Evolutionary conservation across 2,329 filamentous ascomycete species (phyloP).

Genomic region (Penicillium sclerotigenum): DNA sequence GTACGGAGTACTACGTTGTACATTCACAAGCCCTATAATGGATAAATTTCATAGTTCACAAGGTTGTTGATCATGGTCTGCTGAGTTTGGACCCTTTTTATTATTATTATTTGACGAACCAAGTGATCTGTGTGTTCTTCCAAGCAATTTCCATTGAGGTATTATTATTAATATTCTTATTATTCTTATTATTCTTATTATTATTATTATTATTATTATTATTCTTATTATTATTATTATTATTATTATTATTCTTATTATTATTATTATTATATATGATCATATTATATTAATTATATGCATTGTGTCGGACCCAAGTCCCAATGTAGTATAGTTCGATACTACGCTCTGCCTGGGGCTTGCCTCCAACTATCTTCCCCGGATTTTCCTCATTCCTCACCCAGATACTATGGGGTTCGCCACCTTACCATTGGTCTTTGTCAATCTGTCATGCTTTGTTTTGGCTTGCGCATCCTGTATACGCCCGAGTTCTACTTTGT

Average conservation of each 20-base stretch:
- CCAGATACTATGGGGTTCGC: background rate
- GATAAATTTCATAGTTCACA: background rate
- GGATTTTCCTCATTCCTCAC: constrained; percentile 3
- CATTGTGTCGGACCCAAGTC: background rate
- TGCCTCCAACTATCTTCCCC: constrained; percentile 2
- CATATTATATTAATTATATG: background rate
- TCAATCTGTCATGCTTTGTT: background rate
- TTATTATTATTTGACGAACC: background rate
- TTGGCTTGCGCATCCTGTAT: background rate
- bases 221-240: background rate
- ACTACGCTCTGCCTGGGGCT: constrained; percentile 1
- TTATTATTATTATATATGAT: background rate
- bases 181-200: background rate
- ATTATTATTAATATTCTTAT: too few relatives aligned
- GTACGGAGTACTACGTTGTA: background rate
- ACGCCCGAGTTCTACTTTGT: background rate
- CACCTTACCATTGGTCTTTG: background rate
- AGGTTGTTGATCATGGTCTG: background rate
- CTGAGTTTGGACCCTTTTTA: background rate
- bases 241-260: background rate
- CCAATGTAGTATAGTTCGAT: constrained; percentile 4
- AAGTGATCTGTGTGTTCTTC: background rate
- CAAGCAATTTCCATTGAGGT: background rate
- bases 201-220: background rate
- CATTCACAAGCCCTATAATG: background rate